Evolutionary conservation across 2,329 filamentous ascomycete species (phyloP).

Genomic region (Diaporthe velutina): DNA sequence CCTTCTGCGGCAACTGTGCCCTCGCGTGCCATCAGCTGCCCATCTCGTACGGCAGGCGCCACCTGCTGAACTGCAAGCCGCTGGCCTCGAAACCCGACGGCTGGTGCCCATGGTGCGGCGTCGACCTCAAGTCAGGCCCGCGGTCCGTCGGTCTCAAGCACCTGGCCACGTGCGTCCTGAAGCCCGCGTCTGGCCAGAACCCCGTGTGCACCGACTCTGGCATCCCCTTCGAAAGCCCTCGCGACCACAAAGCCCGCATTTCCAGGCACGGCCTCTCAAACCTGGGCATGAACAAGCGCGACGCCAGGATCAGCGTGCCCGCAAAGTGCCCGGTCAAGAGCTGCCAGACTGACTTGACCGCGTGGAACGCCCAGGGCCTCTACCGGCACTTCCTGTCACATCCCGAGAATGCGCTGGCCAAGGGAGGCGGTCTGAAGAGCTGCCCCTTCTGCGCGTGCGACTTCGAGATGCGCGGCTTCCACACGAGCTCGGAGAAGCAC

Average conservation of each 20-base stretch:
- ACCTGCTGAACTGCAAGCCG: constrained; percentile 38
- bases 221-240: constrained; percentile 19
- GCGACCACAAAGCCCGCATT: background rate
- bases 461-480: constrained; percentile 32
- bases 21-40: constrained; percentile 31
- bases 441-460: constrained; percentile 36
- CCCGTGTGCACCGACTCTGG: constrained; percentile 32
- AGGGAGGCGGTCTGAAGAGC: background rate
- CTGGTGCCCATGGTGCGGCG: constrained; percentile 41
- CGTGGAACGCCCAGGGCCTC: constrained; percentile 24
- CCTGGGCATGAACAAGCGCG: background rate
- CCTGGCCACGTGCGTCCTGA: constrained; percentile 28
- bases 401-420: background rate
- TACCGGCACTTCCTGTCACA: constrained; percentile 22
- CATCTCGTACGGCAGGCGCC: constrained; percentile 30
- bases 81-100: background rate
- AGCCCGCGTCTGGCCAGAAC: constrained; percentile 26
- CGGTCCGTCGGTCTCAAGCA: constrained; percentile 14
- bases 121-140: constrained; percentile 22
- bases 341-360: constrained; percentile 18
- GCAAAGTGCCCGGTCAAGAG: background rate
- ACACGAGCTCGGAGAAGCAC: constrained; percentile 9
- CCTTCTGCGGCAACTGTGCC: constrained; percentile 34
- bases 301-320: constrained; percentile 22
- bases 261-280: background rate